Evolutionary conservation across 768 basidiomycete species (phyloP).

Genomic region (Lenzites betulinus): DNA sequence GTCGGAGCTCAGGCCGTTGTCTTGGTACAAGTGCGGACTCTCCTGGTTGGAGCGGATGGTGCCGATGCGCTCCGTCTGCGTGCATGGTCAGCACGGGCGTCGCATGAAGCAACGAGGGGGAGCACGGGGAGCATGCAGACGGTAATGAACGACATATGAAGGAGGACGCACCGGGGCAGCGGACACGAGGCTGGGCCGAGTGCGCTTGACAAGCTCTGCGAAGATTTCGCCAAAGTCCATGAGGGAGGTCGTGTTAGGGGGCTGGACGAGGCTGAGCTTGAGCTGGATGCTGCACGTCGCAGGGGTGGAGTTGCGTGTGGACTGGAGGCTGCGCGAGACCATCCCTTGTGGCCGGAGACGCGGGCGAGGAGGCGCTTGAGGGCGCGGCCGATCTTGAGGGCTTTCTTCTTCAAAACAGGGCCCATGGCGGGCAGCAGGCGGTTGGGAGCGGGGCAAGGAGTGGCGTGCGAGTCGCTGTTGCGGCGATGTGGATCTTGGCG

Average conservation of each 20-base stretch:
- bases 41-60: conserved; percentile 68
- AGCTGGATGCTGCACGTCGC: conserved; percentile 58
- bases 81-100: neutral
- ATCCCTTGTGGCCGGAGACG: conserved; percentile 47
- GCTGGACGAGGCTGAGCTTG: conserved; percentile 59
- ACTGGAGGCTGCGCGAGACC: conserved; percentile 47
- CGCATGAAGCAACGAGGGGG: neutral
- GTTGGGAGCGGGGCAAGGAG: too few relatives aligned
- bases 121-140: neutral
- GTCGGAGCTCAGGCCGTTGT: conserved; percentile 72
- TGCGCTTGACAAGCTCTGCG: conserved; percentile 60
- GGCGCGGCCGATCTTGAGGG: conserved; percentile 57
- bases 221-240: conserved; percentile 64
- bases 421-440: conserved; percentile 33
- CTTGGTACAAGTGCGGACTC: conserved; percentile 61
- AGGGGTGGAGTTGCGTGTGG: conserved; percentile 46
- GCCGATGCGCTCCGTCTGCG: conserved; percentile 82
- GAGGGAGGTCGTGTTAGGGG: conserved; percentile 44
- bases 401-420: conserved; percentile 39
- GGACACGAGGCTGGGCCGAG: conserved; percentile 67
- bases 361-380: conserved; percentile 58
- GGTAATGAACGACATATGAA: neutral
- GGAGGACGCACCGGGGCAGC: conserved; percentile 67
- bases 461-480: too few relatives aligned
- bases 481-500: too few relatives aligned